Base-by-base conservation (phyloP, 352 stramenopile species). In the Globisporangium megalacanthum region DNA sequence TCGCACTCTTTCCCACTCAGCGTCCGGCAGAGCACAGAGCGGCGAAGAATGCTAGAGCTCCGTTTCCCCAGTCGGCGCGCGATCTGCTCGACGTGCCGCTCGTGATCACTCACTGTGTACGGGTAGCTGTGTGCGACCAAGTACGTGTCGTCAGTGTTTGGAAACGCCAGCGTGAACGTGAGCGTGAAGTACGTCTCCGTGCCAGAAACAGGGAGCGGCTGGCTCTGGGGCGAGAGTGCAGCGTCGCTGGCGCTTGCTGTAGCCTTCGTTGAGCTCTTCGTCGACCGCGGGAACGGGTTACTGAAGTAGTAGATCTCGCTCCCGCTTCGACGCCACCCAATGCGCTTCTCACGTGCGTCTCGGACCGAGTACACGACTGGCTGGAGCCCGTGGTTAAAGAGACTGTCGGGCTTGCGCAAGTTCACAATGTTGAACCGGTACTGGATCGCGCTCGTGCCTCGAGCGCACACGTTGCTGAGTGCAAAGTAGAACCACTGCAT, bases 401-500 rank as follows among this genome's bases (percentile, higher is more conserved):
- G 55, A 6, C 79, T 95, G 57, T 97, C 89, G 6, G 87, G 77
- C 46, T 98, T 98, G 57, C 85, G 96, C 39, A 98, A 46, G 55
- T 98, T 98, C 17, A 97, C 57, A 54, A 98, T 93, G 61, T 97
- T 94, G 65, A 98, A 97, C 1, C 77, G 88, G 53, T 90, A 93
- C 31, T 75, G 77, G 25, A 54, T 35, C 17, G 29, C 29, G 20
- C 39, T 20, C 31, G n/a, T 54, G 22, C 4, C 36, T 6, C 52
- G 37, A 2, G 47, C n/a, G 3, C 70, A 57, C 8, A 83, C 69
- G 54, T 96, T 96, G 49, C 73, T 83, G n/a, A 98, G 68, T 3
- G 75, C 77, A 64, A 98, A 98, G 60, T 98, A 98, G 55, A 98
- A 98, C 94, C 94, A 98, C 68, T 98, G 88, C 63, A 77, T 95